These are phyloP conservation scores for Albugo candida DNA, from an alignment of 352 stramenopile genomes.

Conservation along the genomic window DNA sequence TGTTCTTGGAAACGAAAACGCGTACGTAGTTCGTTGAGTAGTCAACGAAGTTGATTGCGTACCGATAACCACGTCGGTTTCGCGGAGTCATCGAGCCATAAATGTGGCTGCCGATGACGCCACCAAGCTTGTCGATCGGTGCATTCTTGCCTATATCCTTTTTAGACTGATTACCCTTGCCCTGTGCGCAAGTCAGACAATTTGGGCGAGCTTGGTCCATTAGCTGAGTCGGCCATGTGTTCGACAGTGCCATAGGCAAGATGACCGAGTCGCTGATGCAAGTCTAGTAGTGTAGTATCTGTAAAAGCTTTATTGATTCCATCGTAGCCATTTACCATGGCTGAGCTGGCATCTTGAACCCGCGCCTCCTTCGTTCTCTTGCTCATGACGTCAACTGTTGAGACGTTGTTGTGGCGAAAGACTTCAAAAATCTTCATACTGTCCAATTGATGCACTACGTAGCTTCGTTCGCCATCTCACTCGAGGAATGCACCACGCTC, in stretches of 20 bases:
- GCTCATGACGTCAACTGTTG: background rate
- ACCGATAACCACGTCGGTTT: background rate
- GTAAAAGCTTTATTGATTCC: background rate
- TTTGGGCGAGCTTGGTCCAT: background rate
- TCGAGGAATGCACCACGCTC: background rate
- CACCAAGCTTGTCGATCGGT: background rate
- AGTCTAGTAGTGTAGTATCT: background rate
- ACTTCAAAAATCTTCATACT: background rate
- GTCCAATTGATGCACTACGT: too few species aligned
- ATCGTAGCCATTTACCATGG: too few species aligned
- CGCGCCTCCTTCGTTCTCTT: background rate
- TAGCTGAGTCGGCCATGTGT: background rate
- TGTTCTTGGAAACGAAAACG: background rate
- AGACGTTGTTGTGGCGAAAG: background rate
- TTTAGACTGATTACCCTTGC: background rate
- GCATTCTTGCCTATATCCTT: background rate
- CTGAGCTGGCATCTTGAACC: too few species aligned
- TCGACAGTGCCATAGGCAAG: background rate
- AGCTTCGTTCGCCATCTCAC: background rate
- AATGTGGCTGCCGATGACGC: background rate
- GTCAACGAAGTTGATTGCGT: background rate
- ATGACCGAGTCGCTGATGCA: background rate
- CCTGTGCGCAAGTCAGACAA: background rate
- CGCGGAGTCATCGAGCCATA: background rate
- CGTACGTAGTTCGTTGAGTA: background rate